Base-by-base conservation (phyloP, 495 filamentous ascomycete species). In the Sabuloglossum arenarium region DNA sequence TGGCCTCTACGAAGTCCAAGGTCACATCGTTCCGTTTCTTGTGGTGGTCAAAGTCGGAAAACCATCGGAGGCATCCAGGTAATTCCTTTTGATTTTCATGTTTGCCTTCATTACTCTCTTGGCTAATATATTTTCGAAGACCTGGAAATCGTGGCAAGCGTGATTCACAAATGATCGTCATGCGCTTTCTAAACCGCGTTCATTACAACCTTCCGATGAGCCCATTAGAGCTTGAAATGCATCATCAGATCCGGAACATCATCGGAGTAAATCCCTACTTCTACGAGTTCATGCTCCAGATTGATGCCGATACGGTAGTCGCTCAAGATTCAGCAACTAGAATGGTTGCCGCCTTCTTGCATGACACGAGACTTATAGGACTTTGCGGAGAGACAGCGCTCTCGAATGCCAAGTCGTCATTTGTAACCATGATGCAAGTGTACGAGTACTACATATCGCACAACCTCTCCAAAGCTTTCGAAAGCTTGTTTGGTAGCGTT, bases 361-460 rank as follows among this genome's bases (percentile, higher is more conserved):
- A 88, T 60, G 91, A 99, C 66, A 94, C 88, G 14, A 81, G 87
- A 47, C 75, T 97, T 23, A 87, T 95, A 63, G 91, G 84, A 61
- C 79, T 91, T 53, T 99, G 93, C 65, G 91, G 91, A 63, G 91
- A 99, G 68, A 99, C 91, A 0, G 82, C 84, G 10, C 73, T 99
- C 27, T 86, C 84, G 52, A 99, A 99, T 64, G 85, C 88, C 53
- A 94, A 95, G 68, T 76, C 84, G 16, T 94, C 89, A 14, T 85
- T 88, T 60, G 76, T 91, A 58, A 99, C 91, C 31, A 97, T 97
- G 89, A 97, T 99, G 59, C 91, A 98, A 68, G 91, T 98, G 19
- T 98, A 98, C 74, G 91, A 98, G 70, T 94, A 98, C 75, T 98
- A 89, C 71, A 98, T 98, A 59, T 97, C 93, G 55, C 91, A 98